Evolutionary conservation across 1,284 basidiomycete genomes (phyloP).

Genomic region (Marasmius tenuissimus): DNA sequence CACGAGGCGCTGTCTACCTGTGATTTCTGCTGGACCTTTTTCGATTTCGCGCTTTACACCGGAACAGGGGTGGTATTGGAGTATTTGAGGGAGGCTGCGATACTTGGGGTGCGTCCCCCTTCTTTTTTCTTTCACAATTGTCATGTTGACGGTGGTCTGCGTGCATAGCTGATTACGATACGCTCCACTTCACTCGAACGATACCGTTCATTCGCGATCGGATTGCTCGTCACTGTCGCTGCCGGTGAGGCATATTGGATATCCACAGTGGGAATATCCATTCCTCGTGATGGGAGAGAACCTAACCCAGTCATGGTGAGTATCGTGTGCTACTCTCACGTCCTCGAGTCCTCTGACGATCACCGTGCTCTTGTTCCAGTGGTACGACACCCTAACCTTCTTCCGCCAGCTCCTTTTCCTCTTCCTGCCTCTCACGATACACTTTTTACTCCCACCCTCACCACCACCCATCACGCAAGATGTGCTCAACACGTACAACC

Average conservation of each 20-base stretch:
- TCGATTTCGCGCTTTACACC: constrained; percentile 60
- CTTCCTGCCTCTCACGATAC: constrained; percentile 51
- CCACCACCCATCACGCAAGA: constrained; percentile 35
- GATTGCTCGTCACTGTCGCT: constrained; percentile 45
- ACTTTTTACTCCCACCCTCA: constrained; percentile 42
- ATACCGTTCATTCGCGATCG: constrained; percentile 49
- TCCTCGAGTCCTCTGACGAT: not conserved
- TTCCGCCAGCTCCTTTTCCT: constrained; percentile 60
- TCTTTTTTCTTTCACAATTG: not conserved
- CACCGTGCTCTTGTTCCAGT: constrained; percentile 37
- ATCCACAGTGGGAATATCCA: constrained; percentile 42
- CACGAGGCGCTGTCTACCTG: constrained; percentile 62
- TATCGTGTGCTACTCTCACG: constrained; percentile 8
- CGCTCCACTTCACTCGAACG: constrained; percentile 35
- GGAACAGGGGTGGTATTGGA: constrained; percentile 53
- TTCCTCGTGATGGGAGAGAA: constrained; percentile 37
- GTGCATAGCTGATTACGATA: constrained; percentile 30
- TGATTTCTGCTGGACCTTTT: constrained; percentile 54
- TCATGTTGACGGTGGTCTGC: not conserved
- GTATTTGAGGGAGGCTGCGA: constrained; percentile 54
- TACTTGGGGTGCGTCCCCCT: constrained; percentile 48
- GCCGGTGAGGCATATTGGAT: constrained; percentile 56
- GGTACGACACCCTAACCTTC: constrained; percentile 61
- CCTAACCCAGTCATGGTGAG: constrained; percentile 52
- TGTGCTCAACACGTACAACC: constrained; percentile 28